phyloP scores from a whole-genome alignment of 768 basidiomycete genomes.

The Mycena albidolilacea region DNA sequence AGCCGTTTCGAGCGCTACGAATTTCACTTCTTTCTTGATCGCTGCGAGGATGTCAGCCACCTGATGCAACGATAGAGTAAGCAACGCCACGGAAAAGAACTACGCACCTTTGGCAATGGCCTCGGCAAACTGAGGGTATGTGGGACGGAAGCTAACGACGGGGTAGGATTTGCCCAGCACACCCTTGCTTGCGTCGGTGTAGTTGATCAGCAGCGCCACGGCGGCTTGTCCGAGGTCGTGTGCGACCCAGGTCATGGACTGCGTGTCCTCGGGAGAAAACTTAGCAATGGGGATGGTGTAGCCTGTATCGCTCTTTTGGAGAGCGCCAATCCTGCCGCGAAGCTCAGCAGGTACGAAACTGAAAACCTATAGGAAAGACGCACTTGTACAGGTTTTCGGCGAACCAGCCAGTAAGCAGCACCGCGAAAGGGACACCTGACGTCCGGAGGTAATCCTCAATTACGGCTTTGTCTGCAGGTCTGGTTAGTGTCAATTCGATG shows the following conservation, averaged over 20 bases:
- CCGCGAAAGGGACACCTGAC: neutral
- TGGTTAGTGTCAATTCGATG: neutral
- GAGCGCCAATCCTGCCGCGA: constrained; percentile 10
- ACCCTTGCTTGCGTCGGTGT: constrained; percentile 19
- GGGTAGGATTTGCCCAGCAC: constrained; percentile 33
- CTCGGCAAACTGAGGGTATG: constrained; percentile 34
- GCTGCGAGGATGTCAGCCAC: constrained; percentile 4
- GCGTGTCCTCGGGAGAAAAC: constrained; percentile 19
- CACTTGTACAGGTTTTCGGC: constrained; percentile 31
- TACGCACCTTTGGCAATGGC: constrained; percentile 37
- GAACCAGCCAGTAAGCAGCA: neutral
- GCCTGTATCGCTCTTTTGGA: constrained; percentile 29
- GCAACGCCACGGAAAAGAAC: constrained; percentile 20
- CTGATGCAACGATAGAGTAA: neutral
- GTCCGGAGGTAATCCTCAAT: neutral
- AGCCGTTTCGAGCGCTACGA: constrained; percentile 15
- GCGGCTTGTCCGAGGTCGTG: constrained; percentile 34
- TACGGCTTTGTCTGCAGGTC: neutral
- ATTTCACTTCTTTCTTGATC: constrained; percentile 36
- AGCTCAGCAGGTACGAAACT: too few species aligned
- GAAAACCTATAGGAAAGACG: neutral
- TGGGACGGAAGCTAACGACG: constrained; percentile 34
- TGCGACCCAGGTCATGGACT: constrained; percentile 34
- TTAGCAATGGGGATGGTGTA: constrained; percentile 24
- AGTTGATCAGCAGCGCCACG: constrained; percentile 37